Evolutionary conservation across 176 grass and related monocot species (phyloP).

Genomic region (Eremochloa ophiuroides): DNA sequence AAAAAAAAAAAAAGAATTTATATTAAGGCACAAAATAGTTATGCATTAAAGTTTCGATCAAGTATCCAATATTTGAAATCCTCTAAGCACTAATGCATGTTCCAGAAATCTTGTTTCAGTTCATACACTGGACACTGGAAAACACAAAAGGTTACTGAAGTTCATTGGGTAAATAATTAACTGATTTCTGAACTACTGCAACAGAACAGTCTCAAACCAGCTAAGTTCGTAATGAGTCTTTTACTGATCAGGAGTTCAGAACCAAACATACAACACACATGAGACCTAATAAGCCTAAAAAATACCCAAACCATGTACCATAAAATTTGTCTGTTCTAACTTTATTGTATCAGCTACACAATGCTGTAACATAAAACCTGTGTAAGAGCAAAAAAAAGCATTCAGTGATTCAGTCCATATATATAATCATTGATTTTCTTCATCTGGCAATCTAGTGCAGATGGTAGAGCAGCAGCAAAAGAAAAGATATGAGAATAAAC

Average conservation of each 20-base stretch:
- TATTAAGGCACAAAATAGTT: not conserved
- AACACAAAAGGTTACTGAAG: not conserved
- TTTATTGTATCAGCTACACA: not conserved
- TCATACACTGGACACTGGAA: not conserved
- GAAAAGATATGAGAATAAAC: not conserved
- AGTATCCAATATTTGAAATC: not conserved
- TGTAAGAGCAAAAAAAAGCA: not conserved
- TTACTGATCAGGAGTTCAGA: not conserved
- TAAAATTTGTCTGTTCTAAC: not conserved
- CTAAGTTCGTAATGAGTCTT: not conserved
- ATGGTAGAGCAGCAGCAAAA: constrained; percentile 13
- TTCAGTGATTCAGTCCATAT: not conserved
- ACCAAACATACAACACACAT: not conserved
- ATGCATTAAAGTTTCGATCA: constrained; percentile 12
- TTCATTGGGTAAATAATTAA: not conserved
- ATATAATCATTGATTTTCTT: not conserved
- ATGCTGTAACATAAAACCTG: not conserved
- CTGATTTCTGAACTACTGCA: not conserved
- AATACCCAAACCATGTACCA: not conserved
- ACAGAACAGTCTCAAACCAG: not conserved
- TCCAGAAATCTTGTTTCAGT: constrained; percentile 2
- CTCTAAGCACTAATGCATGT: not conserved
- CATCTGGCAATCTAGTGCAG: not conserved
- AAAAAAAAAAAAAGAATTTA: not conserved
- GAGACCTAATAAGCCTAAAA: not conserved